Evolutionary conservation across 352 stramenopile species (phyloP).

Genomic region (Elongisporangium anandrum): DNA sequence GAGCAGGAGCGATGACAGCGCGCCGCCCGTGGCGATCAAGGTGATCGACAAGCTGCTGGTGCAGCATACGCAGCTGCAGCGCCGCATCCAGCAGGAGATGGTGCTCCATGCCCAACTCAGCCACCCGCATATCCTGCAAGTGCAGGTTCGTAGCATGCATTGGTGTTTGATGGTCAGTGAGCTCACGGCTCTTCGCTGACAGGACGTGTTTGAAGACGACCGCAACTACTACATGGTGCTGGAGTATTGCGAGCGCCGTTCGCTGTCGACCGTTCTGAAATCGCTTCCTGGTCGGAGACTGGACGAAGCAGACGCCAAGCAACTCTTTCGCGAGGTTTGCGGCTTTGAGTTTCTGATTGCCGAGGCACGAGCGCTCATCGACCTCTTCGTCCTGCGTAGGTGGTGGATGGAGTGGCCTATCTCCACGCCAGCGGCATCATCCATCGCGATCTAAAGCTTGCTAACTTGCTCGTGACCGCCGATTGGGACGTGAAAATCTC

Average conservation of each 20-base stretch:
- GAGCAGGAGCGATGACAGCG: constrained; percentile 17
- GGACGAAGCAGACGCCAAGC: constrained; percentile 40
- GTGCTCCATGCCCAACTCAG: constrained; percentile 55
- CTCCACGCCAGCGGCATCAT: constrained; percentile 61
- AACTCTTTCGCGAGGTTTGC: constrained; percentile 46
- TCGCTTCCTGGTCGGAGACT: constrained; percentile 23
- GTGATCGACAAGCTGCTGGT: constrained; percentile 78
- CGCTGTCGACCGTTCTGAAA: constrained; percentile 40
- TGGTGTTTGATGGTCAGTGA: background rate
- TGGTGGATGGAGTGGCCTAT: constrained; percentile 46
- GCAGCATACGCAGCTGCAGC: constrained; percentile 49
- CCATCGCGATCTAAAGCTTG: constrained; percentile 75
- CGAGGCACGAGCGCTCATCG: background rate
- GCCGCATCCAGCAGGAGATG: constrained; percentile 65
- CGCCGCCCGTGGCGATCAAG: constrained; percentile 61
- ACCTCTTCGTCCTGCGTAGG: constrained; percentile 7
- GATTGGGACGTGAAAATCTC: constrained; percentile 61
- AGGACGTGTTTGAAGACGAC: constrained; percentile 67
- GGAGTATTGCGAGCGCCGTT: constrained; percentile 52
- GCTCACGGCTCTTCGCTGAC: background rate
- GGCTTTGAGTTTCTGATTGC: background rate
- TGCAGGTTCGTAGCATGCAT: constrained; percentile 15
- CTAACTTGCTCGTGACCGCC: constrained; percentile 61
- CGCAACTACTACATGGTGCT: constrained; percentile 77
- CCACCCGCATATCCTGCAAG: constrained; percentile 52